phyloP scores from a whole-genome alignment of 2,329 filamentous ascomycete species.

The Coniochaeta sp. region DNA sequence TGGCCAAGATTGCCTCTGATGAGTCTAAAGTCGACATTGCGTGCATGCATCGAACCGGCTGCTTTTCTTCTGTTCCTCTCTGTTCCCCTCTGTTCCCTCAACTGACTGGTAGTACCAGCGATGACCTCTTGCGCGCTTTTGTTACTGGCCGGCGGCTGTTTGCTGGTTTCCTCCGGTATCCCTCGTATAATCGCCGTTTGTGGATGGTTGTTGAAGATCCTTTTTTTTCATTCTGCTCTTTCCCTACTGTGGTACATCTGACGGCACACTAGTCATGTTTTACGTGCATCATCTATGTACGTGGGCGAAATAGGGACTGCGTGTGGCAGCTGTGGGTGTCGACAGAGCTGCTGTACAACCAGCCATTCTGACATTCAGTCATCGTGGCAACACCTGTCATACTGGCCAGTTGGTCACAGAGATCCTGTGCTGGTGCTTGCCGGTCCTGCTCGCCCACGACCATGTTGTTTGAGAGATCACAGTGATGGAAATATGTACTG shows the following conservation, averaged over 20 bases:
- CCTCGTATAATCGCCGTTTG: no score
- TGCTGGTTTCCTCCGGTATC: no score
- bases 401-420: background rate
- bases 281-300: background rate
- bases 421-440: background rate
- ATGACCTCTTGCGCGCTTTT: no score
- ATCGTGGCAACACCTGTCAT: background rate
- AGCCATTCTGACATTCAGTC: background rate
- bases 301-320: background rate
- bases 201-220: background rate
- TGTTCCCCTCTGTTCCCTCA: no score
- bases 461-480: no score
- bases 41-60: background rate
- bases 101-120: background rate
- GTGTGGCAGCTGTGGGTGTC: background rate
- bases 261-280: background rate
- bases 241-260: background rate
- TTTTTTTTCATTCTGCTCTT: background rate
- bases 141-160: no score
- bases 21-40: background rate
- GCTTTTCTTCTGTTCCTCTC: background rate
- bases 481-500: no score
- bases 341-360: background rate
- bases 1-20: background rate
- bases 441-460: background rate